Evolutionary conservation across 805 yeast species (phyloP).

Genomic region (Teunomyces cretensis): DNA sequence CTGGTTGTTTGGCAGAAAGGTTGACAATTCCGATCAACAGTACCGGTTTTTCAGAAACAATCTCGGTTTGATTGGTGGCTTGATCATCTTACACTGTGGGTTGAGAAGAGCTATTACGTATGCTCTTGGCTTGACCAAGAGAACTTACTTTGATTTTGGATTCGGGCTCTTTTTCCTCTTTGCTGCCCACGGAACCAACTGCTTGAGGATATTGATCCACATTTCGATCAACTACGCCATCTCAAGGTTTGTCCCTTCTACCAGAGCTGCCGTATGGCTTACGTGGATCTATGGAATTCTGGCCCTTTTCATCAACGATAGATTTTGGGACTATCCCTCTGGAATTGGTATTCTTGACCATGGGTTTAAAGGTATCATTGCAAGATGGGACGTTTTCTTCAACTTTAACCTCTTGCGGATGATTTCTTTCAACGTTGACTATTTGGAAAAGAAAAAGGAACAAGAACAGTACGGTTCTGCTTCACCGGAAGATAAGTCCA

Average conservation of each 20-base stretch:
- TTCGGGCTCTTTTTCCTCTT: conserved; percentile 70
- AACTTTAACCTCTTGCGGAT: conserved; percentile 85
- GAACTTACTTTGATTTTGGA: conserved; percentile 65
- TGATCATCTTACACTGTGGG: conserved; percentile 54
- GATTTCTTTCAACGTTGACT: conserved; percentile 82
- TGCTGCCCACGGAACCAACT: conserved; percentile 79
- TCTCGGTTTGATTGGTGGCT: conserved; percentile 56
- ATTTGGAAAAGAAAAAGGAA: conserved; percentile 39
- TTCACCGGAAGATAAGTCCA: neutral
- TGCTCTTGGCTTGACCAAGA: conserved; percentile 20
- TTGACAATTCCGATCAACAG: conserved; percentile 90
- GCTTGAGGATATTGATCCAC: conserved; percentile 60
- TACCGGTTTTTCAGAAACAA: conserved; percentile 86
- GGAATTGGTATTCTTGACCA: conserved; percentile 60
- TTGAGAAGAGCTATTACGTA: conserved; percentile 42
- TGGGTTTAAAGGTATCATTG: conserved; percentile 70
- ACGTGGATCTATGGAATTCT: conserved; percentile 83
- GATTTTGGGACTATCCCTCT: conserved; percentile 52
- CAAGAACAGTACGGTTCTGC: neutral
- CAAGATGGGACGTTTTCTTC: conserved; percentile 94
- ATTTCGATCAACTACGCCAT: conserved; percentile 53
- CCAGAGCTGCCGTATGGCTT: conserved; percentile 38
- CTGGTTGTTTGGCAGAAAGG: conserved; percentile 88
- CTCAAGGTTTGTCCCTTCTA: conserved; percentile 37
- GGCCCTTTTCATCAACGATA: conserved; percentile 75